These are phyloP conservation scores for Lodderomyces elongisporus DNA, from an alignment of 1,139 yeast genomes.

Conservation along the genomic window DNA sequence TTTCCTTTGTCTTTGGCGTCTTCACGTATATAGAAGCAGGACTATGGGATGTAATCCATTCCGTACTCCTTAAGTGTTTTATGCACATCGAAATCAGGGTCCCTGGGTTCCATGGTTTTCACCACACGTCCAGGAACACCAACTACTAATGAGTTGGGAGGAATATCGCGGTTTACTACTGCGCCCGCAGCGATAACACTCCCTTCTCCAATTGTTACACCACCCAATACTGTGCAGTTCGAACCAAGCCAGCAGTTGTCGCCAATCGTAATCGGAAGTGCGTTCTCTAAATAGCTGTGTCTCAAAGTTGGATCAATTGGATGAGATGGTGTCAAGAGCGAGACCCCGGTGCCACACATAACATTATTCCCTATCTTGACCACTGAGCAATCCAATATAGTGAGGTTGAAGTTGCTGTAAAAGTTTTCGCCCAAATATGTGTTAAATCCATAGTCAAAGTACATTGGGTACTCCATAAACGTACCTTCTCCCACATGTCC, in stretches of 20 bases:
- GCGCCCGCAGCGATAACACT: conserved; percentile 67
- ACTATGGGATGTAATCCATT: neutral
- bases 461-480: conserved; percentile 50
- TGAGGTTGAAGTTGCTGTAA: conserved; percentile 52
- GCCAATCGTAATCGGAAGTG: conserved; percentile 54
- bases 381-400: conserved; percentile 55
- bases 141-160: conserved; percentile 48
- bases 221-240: conserved; percentile 51
- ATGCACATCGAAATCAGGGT: conserved; percentile 11
- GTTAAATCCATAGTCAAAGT: conserved; percentile 57
- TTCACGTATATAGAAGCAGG: neutral
- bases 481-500: conserved; percentile 38
- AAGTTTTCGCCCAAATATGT: conserved; percentile 44
- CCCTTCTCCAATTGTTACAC: conserved; percentile 60
- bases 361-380: conserved; percentile 60
- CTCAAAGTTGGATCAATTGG: conserved; percentile 51
- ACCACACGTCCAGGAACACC: conserved; percentile 59
- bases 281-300: conserved; percentile 41
- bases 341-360: conserved; percentile 60
- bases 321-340: conserved; percentile 60
- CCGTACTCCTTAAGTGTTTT: conserved; percentile 9
- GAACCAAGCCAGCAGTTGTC: conserved; percentile 67
- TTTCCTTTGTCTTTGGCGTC: no score
- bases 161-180: conserved; percentile 54
- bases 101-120: conserved; percentile 20